A percentile compares a stretch with the other conserved stretches of the same genome.
Evolutionary conservation across 164 flowering plant genomes (phyloP).

Genomic region (Stephania cephalantha): DNA sequence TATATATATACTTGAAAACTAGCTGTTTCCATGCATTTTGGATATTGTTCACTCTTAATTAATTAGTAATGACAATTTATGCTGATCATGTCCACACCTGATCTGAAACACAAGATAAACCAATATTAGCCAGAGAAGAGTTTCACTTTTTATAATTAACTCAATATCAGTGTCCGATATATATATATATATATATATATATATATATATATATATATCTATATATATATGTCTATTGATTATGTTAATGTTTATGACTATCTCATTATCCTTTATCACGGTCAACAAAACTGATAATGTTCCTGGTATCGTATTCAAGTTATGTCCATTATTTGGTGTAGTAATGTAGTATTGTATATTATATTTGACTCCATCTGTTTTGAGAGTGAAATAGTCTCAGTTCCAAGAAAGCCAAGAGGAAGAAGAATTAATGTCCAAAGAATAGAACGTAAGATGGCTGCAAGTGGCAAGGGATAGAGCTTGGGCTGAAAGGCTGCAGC

Average conservation of each 20-base stretch:
- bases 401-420: slow-evolving; percentile 57
- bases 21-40: no score
- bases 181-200: no score
- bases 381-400: slow-evolving; percentile 30
- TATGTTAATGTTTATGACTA: neutral
- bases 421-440: slow-evolving; percentile 28
- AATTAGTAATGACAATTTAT: no score
- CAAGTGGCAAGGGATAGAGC: slow-evolving; percentile 78
- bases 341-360: no score
- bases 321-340: no score
- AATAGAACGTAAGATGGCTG: slow-evolving; percentile 75
- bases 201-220: no score
- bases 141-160: neutral
- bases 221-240: neutral
- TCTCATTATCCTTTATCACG: neutral
- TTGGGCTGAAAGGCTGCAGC: slow-evolving; percentile 59
- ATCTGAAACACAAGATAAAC: neutral
- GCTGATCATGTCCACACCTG: no score
- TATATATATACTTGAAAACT: no score
- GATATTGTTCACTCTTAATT: no score
- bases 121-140: neutral
- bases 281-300: neutral
- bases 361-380: neutral
- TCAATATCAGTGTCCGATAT: neutral
- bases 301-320: neutral